Evolutionary conservation across 768 basidiomycete species (phyloP).

Genomic region (Termitomyces heimii): DNA sequence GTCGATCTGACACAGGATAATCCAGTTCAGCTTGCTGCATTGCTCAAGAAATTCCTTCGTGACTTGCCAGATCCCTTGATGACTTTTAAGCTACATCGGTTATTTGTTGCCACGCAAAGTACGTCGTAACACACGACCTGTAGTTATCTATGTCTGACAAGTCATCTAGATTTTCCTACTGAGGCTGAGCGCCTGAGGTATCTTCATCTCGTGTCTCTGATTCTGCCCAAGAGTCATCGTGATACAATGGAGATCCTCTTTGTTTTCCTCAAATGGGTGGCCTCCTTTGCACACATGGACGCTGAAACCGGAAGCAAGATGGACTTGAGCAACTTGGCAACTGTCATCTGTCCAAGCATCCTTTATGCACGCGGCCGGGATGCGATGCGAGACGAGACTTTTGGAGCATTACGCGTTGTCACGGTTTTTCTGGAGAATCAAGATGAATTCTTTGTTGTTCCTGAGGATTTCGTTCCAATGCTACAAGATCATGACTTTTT

Average conservation of each 20-base stretch:
- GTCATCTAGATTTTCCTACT: conserved; percentile 54
- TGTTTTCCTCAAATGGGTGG: conserved; percentile 99
- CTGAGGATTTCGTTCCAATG: conserved; percentile 81
- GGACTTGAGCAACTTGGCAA: conserved; percentile 94
- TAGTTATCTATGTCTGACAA: neutral
- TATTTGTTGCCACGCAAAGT: conserved; percentile 89
- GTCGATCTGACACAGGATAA: conserved; percentile 94
- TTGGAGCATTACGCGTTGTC: conserved; percentile 80
- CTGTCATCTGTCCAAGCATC: conserved; percentile 97
- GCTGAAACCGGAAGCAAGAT: conserved; percentile 97
- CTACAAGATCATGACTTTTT: conserved; percentile 93
- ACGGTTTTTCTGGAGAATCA: conserved; percentile 86
- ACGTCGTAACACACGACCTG: conserved; percentile 24
- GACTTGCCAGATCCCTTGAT: conserved; percentile 95
- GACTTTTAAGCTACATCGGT: conserved; percentile 87
- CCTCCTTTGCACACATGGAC: conserved; percentile 97
- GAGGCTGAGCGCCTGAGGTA: conserved; percentile 77
- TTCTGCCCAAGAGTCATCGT: conserved; percentile 89
- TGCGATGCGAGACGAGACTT: conserved; percentile 89
- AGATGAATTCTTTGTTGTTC: conserved; percentile 94
- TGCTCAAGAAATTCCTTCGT: conserved; percentile 95
- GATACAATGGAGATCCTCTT: conserved; percentile 98
- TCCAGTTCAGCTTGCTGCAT: conserved; percentile 92
- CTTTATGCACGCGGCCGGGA: conserved; percentile 85
- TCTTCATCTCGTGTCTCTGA: conserved; percentile 78